Evolutionary conservation across 2,329 filamentous ascomycete genomes (phyloP).

Genomic region (Nectriaceae sp.): DNA sequence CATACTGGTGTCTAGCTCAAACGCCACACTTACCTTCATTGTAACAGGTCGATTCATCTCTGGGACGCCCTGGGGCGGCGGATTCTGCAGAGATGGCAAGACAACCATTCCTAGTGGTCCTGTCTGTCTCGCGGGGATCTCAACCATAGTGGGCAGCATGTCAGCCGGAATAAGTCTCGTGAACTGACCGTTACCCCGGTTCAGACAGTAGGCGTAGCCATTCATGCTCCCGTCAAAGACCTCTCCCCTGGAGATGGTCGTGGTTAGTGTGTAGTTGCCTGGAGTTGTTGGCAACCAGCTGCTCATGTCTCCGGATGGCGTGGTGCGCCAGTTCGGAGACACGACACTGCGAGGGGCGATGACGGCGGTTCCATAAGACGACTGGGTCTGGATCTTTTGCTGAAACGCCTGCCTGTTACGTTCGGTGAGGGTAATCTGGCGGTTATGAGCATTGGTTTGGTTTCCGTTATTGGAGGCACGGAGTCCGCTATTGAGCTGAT

Average conservation of each 20-base stretch:
- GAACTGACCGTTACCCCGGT: constrained; percentile 54
- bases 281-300: constrained; percentile 2
- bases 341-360: constrained; percentile 22
- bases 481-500: background rate
- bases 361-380: constrained; percentile 8
- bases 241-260: background rate
- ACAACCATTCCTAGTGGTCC: constrained; percentile 47
- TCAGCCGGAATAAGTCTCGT: constrained; percentile 60
- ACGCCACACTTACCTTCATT: constrained; percentile 40
- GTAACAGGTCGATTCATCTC: constrained; percentile 39
- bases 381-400: constrained; percentile 7
- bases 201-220: constrained; percentile 52
- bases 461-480: background rate
- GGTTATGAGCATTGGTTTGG: background rate
- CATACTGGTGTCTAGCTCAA: background rate
- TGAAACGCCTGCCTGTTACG: constrained; percentile 15
- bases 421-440: background rate
- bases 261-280: constrained; percentile 17
- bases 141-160: constrained; percentile 45
- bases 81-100: constrained; percentile 42
- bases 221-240: constrained; percentile 1
- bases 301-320: constrained; percentile 6
- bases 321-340: constrained; percentile 25
- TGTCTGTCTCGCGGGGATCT: constrained; percentile 45
- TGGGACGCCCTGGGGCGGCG: constrained; percentile 39